These are phyloP conservation scores for Stephanodiscus minutulus DNA, from an alignment of 108 stramenopile species.

Conservation along the genomic window DNA sequence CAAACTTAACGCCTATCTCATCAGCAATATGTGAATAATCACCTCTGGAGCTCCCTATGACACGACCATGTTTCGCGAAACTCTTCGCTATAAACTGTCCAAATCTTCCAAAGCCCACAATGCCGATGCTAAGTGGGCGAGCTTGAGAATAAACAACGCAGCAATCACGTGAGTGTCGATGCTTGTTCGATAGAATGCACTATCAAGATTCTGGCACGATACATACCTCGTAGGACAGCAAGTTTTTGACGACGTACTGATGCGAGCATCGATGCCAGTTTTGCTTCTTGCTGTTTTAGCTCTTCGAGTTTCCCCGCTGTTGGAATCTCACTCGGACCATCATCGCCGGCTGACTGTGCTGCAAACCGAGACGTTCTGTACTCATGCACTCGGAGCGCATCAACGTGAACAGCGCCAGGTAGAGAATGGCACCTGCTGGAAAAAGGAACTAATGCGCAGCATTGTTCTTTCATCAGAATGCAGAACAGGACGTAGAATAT, in stretches of 20 bases:
- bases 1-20: conserved; percentile 57
- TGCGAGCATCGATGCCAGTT: conserved; percentile 40
- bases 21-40: conserved; percentile 64
- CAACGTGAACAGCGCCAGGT: not conserved
- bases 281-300: conserved; percentile 40
- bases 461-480: not conserved
- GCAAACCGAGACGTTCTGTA: not conserved
- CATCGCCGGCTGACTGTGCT: not conserved
- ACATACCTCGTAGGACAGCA: conserved; percentile 21
- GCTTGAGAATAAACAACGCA: conserved; percentile 16
- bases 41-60: conserved; percentile 52
- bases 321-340: conserved; percentile 11
- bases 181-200: not conserved
- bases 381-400: not conserved
- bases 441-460: not conserved
- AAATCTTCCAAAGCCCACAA: conserved; percentile 93
- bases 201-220: not conserved
- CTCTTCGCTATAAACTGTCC: conserved; percentile 89
- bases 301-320: conserved; percentile 37
- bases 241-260: conserved; percentile 49
- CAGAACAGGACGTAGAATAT: not conserved
- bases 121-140: conserved; percentile 87
- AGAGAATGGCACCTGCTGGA: not conserved
- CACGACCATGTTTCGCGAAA: conserved; percentile 55
- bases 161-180: not conserved